Percentiles rank a stretch among this genome's conserved stretches.
Evolutionary conservation across 345 rosid species (phyloP).

Genomic region (Passiflora organensis): DNA sequence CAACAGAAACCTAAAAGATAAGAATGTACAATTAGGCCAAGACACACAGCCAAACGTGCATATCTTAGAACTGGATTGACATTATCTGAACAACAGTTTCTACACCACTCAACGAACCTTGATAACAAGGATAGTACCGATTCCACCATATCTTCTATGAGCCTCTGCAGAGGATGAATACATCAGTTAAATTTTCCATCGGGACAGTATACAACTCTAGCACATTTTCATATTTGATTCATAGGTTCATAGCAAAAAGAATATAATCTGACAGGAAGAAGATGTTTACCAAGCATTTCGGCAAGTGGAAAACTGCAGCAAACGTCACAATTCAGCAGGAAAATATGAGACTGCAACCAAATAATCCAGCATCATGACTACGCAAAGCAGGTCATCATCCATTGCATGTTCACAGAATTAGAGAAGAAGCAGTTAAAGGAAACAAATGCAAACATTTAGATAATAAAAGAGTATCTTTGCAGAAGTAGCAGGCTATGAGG

Average conservation of each 20-base stretch:
- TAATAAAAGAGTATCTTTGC: constrained; percentile 1
- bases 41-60: background rate
- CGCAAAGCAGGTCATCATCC: background rate
- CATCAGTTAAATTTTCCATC: constrained; percentile 9
- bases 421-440: constrained; percentile 3
- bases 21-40: background rate
- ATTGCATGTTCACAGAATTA: background rate
- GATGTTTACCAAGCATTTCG: constrained; percentile 58
- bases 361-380: constrained; percentile 6
- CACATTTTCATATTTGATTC: background rate
- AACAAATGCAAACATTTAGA: background rate
- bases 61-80: background rate
- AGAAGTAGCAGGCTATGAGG: background rate
- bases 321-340: constrained; percentile 78
- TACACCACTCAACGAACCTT: constrained; percentile 41
- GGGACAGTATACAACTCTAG: background rate
- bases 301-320: constrained; percentile 87
- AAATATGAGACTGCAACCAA: constrained; percentile 58
- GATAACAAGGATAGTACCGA: constrained; percentile 82
- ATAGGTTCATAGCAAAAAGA: background rate
- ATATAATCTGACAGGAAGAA: background rate
- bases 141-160: constrained; percentile 61
- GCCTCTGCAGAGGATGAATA: constrained; percentile 40
- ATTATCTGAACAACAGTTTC: background rate
- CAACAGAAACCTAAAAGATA: constrained; percentile 68